Percentiles rank a stretch among this genome's conserved stretches.
Conservation (phyloP, 2,329 filamentous ascomycete species). For the Cercospora beticola region DNA sequence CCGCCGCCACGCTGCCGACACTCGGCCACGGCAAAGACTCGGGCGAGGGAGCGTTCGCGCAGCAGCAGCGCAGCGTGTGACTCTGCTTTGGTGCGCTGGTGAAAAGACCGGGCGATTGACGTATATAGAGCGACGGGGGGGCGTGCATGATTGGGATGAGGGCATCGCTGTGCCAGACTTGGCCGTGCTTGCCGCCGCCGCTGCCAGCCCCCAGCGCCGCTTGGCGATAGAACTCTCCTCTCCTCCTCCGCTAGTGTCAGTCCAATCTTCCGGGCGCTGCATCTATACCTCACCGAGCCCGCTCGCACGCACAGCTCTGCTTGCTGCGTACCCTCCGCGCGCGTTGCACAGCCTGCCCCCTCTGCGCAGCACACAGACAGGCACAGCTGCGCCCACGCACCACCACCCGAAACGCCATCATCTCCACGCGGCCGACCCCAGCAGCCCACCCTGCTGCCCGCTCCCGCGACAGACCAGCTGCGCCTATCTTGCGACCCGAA, state of each 20-base stretch:
- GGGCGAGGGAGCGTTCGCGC: neutral
- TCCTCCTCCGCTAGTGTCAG: neutral
- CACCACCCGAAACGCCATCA: conserved; percentile 5
- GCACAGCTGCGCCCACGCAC: conserved; percentile 2
- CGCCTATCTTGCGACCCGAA: neutral
- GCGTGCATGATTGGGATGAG: neutral
- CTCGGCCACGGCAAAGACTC: neutral
- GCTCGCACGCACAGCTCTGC: neutral
- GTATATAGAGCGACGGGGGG: neutral
- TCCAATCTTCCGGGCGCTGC: conserved; percentile 3
- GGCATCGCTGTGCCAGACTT: neutral
- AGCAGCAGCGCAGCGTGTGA: neutral
- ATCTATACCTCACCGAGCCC: neutral
- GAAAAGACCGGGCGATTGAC: neutral
- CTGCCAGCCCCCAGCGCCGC: neutral
- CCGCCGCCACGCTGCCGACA: neutral
- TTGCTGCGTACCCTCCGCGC: conserved; percentile 8
- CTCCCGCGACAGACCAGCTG: conserved; percentile 4
- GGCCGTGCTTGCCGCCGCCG: neutral
- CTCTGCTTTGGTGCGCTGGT: neutral
- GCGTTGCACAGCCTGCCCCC: conserved; percentile 13
- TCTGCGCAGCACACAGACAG: neutral
- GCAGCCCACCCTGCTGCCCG: conserved; percentile 3
- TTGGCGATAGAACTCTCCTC: neutral
- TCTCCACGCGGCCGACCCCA: neutral